Base-by-base conservation (phyloP, 306 rosid species). In the Acacia acuminata region DNA sequence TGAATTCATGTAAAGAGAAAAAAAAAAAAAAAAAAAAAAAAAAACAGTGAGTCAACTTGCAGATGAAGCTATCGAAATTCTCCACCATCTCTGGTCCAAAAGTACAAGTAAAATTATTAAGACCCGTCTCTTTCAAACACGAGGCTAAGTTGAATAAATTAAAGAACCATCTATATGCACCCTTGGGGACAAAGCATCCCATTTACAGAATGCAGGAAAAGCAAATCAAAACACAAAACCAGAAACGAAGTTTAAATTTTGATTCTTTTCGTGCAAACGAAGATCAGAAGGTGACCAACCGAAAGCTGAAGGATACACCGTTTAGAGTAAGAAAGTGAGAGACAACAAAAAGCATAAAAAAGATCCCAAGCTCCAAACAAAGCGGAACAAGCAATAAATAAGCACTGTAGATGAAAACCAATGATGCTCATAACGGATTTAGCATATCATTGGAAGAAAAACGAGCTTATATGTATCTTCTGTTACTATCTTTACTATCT, bases 1-100 rank as follows among this genome's bases (percentile, higher is more conserved):
- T 84, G 91, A 87, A 78, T 32, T 61, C 19, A 78, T 67, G 70
- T 77, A 34, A 42, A 70, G 72, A 65, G 60, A 38, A 66, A 38
- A 38, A 38, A 51, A 17, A 4, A n/a, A n/a, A n/a, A n/a, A n/a
- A n/a, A n/a, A n/a, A n/a, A n/a, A n/a, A 16, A 36, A 36, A 51
- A 5, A 4, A 51, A 15, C 1, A 53, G 45, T 34, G 48, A 60
- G 45, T 16, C 82, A 83, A 83, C 82, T 77, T 76, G 85, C 79
- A 77, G 70, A 83, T 83, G 86, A 86, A 86, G 87, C 86, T 79
- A 79, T 79, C 43, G 48, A 81, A 85, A 66, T 86, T 82, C 87
- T 82, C 42, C 48, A 73, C 76, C n/a, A 44, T 63, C 42, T 82
- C 20, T 71, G 74, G 82, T 70, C 73, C 76, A 80, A 78, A 78